Base-by-base conservation (phyloP, 164 flowering plant genomes). In the Aristolochia californica region DNA sequence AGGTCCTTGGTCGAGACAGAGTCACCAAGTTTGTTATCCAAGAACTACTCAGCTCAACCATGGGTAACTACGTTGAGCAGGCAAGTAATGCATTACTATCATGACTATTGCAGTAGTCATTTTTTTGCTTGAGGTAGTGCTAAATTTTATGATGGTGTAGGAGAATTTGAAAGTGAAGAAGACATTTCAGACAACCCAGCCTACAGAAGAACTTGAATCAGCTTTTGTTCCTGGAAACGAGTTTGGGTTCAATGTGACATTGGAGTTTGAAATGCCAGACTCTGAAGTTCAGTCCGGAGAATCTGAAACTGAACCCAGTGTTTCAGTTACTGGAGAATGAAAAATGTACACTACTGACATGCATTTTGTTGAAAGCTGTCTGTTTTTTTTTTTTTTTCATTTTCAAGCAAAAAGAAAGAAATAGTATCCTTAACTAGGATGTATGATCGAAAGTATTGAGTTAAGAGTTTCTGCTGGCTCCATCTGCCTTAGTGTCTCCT, bases 21-120 rank as follows among this genome's bases (percentile, higher is more conserved):
- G 88, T 85, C 43, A 82, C 80, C 27, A 85, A 84, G 44, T 88
- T 88, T 66, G 83, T 80, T 4, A 75, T 88, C 52, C 85, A 80
- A 71, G 91, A 88, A 68, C 81, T 88, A 47, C 75, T 88, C 5
- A 85, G 66, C 68, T 63, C 83, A 17, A 72, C 85, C 23, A 54
- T 82, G 69, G 72, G 77, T 8, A 81, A 77, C 57, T 88, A 78
- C 66, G 87, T 73, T 57, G 70, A 81, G 73, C 73, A 84, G 93
- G 91, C 61, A 75, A 75, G 78, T 66, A 5, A 27, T 43, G 14
- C 18, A 24, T 26, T 5, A 26, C 18, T 26, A 4, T 24, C 18
- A 17, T 47, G n/a, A 47, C 4, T 7, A 8, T 34, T 2, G 40
- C 40, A 47, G 22, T 3, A 47, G 16, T 47, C 50, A 17, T 47